Base-by-base conservation (phyloP, 176 grass and related monocot species). In the Phoenix roebelenii region DNA sequence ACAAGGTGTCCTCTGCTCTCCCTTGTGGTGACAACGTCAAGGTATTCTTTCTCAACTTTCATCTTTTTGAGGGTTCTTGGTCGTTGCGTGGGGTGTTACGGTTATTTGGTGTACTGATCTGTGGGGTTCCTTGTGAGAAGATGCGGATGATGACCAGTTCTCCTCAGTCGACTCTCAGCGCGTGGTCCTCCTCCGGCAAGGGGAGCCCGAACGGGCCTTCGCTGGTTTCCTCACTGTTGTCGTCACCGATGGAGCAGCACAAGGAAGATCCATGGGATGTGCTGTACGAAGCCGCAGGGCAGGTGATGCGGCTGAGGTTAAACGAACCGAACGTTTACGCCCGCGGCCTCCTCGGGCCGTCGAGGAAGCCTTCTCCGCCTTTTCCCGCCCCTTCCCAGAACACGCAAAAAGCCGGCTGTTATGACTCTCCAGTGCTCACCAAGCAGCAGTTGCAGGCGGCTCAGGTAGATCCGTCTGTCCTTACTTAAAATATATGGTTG, bases 121-220 rank as follows among this genome's bases (percentile, higher is more conserved):
- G 7, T 9, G 10, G 35, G 35, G 35, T 14, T 44, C 2, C 7
- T 14, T 2, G 35, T 3, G 35, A 4, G 57, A 20, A 80, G 87
- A 61, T 26, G 1, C 65, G 71, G 28, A 63, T 54, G 30, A 64
- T 65, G 61, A 67, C 62, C 12, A 72, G 92, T 2, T 98, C 88
- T 17, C 94, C 88, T 0, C 85, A 98, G 25, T 92, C 94, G 4
- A 92, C 94, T 26, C 55, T 98, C 0, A 92, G 60, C 7, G 66
- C 66, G 1, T 67, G 78, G n/a, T 80, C 79, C 0, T 60, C 72
- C 22, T 90, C 87, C 0, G 79, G 72, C 10, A 85, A 83, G 19
- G 85, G 83, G 51, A 98, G 76, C 60, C 87, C 94, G 0, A 74
- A 72, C 53, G 79, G 82, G 23, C 76, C 70, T 3, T 98, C 94